These are phyloP conservation scores for Myxozyma sirexii DNA, from an alignment of 805 yeast genomes.

Conservation along the genomic window DNA sequence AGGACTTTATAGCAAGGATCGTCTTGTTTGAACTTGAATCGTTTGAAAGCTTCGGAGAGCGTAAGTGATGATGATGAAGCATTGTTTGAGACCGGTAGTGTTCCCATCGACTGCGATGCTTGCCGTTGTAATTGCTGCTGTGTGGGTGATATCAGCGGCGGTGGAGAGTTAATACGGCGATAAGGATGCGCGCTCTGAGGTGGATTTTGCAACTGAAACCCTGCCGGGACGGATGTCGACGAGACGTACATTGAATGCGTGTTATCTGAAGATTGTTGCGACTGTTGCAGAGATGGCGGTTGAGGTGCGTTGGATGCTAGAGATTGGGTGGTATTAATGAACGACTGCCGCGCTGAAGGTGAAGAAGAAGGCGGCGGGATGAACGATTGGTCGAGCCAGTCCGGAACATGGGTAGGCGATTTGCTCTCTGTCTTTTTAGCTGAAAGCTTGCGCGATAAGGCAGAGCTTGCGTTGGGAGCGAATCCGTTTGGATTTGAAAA, in stretches of 20 bases:
- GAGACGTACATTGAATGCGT: constrained; percentile 7
- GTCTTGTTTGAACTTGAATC: constrained; percentile 80
- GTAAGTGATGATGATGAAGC: constrained; percentile 19
- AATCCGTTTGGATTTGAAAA: constrained; percentile 7
- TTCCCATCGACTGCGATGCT: neutral
- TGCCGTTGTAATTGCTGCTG: constrained; percentile 1
- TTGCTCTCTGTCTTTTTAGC: constrained; percentile 13
- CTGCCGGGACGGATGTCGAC: constrained; percentile 4
- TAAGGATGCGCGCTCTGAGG: neutral
- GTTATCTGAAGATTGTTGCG: neutral
- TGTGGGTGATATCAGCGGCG: neutral
- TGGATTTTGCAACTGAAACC: constrained; percentile 1
- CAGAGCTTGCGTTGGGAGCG: neutral
- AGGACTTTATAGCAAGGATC: constrained; percentile 88
- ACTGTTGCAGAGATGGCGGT: neutral
- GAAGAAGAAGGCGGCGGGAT: constrained; percentile 11
- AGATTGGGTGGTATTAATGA: neutral
- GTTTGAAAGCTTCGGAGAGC: constrained; percentile 71
- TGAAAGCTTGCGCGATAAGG: constrained; percentile 14
- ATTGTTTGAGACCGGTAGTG: constrained; percentile 2
- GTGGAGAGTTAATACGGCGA: constrained; percentile 2
- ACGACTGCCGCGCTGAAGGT: constrained; percentile 6
- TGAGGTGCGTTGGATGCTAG: neutral
- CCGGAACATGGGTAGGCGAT: constrained; percentile 27
- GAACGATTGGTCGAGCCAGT: constrained; percentile 30